These are phyloP conservation scores for Erythrobasidium hasegawianum DNA, from an alignment of 1,284 basidiomycete species.

Conservation along the genomic window DNA sequence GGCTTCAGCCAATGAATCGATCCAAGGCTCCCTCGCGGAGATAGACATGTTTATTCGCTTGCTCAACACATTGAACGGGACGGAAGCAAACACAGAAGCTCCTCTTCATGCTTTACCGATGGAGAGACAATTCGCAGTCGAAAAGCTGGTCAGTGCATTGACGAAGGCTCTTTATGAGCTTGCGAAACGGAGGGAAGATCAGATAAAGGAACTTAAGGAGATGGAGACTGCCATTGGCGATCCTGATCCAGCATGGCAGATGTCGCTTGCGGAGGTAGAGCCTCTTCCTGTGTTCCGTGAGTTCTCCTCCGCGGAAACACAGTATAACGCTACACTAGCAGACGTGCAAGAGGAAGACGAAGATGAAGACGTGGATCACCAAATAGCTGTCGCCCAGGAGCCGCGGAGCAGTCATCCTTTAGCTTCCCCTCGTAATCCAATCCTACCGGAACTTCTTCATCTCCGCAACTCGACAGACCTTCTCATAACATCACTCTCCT, in stretches of 20 bases:
- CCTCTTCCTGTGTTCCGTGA: background rate
- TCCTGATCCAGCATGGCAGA: conserved; percentile 1
- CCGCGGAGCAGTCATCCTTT: background rate
- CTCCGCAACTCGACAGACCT: conserved; percentile 13
- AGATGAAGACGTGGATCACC: background rate
- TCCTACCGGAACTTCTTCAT: background rate
- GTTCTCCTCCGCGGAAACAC: background rate
- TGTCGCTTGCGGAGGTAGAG: conserved; percentile 1
- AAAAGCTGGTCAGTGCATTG: background rate
- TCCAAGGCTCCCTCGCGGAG: background rate
- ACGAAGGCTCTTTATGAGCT: background rate
- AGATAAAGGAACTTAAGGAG: conserved; percentile 1
- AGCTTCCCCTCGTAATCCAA: background rate
- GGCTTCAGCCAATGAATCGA: background rate
- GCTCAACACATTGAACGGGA: background rate
- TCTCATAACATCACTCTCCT: background rate
- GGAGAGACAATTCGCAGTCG: background rate
- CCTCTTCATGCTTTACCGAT: too few species aligned
- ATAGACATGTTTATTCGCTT: background rate
- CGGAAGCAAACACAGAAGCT: too few species aligned
- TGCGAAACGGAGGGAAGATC: background rate
- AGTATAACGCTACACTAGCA: background rate
- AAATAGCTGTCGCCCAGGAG: background rate
- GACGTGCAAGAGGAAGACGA: background rate
- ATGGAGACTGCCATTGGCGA: background rate